phyloP scores from a whole-genome alignment of 1,139 yeast species.

The Nakaseomyces bracarensis region DNA sequence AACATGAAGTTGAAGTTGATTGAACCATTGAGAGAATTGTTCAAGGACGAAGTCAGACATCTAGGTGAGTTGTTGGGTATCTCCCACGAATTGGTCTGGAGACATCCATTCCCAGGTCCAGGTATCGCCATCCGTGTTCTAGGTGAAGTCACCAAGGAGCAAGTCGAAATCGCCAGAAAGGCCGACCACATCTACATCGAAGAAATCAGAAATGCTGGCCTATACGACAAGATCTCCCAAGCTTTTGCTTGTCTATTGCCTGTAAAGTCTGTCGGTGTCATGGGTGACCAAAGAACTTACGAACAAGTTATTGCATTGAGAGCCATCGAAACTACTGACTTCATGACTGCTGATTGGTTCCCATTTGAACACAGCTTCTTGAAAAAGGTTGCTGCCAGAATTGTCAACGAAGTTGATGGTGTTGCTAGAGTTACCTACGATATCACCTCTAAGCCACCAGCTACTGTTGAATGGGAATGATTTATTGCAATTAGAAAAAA shows the following conservation, averaged over 20 bases:
- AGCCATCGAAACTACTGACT: conserved; percentile 95
- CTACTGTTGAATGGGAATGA: conserved; percentile 98
- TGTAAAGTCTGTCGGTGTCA: conserved; percentile 97
- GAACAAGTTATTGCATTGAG: conserved; percentile 98
- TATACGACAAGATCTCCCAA: conserved; percentile 88
- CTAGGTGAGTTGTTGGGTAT: conserved; percentile 92
- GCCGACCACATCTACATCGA: conserved; percentile 94
- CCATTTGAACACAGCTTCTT: conserved; percentile 88
- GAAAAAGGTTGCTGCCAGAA: conserved; percentile 89
- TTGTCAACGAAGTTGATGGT: conserved; percentile 96
- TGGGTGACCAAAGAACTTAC: conserved; percentile 99
- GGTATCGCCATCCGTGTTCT: conserved; percentile 97
- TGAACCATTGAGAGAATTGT: conserved; percentile 96
- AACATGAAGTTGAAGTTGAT: conserved; percentile 97
- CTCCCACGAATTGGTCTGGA: conserved; percentile 96
- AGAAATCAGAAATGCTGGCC: conserved; percentile 88
- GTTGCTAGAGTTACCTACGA: conserved; percentile 99
- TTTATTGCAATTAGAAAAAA: no score
- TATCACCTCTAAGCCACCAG: conserved; percentile 98
- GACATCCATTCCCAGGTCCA: conserved; percentile 99
- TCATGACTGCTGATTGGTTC: conserved; percentile 99
- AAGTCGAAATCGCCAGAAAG: conserved; percentile 92
- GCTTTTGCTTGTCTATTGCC: conserved; percentile 97
- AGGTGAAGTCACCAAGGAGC: conserved; percentile 91
- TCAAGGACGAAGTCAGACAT: conserved; percentile 97